Conservation (phyloP, 2,329 filamentous ascomycete genomes). For the Colletotrichum phormii region DNA sequence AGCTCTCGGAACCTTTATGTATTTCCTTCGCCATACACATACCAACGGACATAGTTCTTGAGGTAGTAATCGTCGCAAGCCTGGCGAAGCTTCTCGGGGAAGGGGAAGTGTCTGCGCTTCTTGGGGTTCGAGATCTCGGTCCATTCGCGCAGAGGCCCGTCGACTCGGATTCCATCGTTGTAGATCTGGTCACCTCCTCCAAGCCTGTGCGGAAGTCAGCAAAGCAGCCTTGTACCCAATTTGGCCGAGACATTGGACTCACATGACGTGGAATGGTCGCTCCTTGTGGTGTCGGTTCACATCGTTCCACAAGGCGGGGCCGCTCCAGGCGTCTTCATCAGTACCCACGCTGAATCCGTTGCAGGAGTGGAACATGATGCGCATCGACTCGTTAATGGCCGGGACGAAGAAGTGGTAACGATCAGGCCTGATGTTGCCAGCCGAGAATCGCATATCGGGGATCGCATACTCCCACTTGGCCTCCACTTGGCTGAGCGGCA, state of each 20-base stretch:
- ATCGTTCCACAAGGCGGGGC: constrained; percentile 95
- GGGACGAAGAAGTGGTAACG: constrained; percentile 87
- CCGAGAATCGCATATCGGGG: constrained; percentile 71
- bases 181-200: constrained; percentile 97
- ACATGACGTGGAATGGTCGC: constrained; percentile 91
- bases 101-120: constrained; percentile 82
- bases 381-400: constrained; percentile 86
- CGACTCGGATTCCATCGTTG: constrained; percentile 90
- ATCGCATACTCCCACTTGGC: constrained; percentile 84
- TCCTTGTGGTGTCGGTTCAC: constrained; percentile 84
- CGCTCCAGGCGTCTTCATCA: constrained; percentile 86
- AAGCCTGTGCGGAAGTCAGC: constrained; percentile 65
- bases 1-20: constrained; percentile 60
- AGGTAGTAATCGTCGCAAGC: constrained; percentile 93
- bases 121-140: constrained; percentile 84
- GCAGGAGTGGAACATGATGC: constrained; percentile 98
- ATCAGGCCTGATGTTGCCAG: constrained; percentile 62
- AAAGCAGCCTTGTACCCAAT: constrained; percentile 3
- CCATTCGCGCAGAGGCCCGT: constrained; percentile 86
- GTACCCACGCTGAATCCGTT: constrained; percentile 95
- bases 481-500: constrained; percentile 79
- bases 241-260: constrained; percentile 46
- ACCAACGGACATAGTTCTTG: constrained; percentile 85
- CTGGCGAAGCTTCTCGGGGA: constrained; percentile 81
- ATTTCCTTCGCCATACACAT: neutral